phyloP scores from a whole-genome alignment of 805 yeast genomes.

The Lipomyces japonicus region DNA sequence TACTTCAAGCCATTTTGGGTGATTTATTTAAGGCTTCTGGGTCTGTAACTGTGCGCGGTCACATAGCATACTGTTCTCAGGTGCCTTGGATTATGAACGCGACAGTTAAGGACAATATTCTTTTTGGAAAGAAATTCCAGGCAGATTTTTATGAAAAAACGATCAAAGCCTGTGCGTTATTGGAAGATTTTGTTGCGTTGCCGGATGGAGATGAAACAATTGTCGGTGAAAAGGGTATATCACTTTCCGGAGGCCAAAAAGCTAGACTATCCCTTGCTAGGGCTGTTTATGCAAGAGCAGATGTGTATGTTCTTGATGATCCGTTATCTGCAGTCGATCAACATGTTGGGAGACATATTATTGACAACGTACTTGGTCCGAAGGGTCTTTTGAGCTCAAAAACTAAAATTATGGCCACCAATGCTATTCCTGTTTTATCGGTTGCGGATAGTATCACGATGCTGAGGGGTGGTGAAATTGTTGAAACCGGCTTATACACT shows the following conservation, averaged over 20 bases:
- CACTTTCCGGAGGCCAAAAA: constrained; percentile 95
- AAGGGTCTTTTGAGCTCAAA: constrained; percentile 70
- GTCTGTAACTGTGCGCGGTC: constrained; percentile 64
- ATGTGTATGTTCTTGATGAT: constrained; percentile 84
- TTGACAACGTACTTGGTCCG: constrained; percentile 76
- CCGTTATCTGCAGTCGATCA: constrained; percentile 95
- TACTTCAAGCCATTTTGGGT: constrained; percentile 75
- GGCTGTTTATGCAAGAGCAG: constrained; percentile 93
- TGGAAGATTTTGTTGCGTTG: constrained; percentile 68
- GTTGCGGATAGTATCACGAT: constrained; percentile 68
- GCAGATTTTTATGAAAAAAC: constrained; percentile 74
- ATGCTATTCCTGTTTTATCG: constrained; percentile 74
- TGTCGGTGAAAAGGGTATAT: constrained; percentile 96
- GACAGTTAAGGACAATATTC: constrained; percentile 78
- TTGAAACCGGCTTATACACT: constrained; percentile 37
- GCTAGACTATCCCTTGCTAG: constrained; percentile 92
- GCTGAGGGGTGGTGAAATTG: constrained; percentile 49
- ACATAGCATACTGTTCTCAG: constrained; percentile 84
- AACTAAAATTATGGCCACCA: constrained; percentile 78
- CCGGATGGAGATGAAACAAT: constrained; percentile 88
- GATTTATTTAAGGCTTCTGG: constrained; percentile 77
- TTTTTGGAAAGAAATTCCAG: constrained; percentile 83
- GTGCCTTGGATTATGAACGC: constrained; percentile 98
- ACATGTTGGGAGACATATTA: constrained; percentile 85
- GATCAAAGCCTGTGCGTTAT: constrained; percentile 83